These are phyloP conservation scores for Blastobotrys apis DNA, from an alignment of 1,139 yeast genomes.

Conservation along the genomic window DNA sequence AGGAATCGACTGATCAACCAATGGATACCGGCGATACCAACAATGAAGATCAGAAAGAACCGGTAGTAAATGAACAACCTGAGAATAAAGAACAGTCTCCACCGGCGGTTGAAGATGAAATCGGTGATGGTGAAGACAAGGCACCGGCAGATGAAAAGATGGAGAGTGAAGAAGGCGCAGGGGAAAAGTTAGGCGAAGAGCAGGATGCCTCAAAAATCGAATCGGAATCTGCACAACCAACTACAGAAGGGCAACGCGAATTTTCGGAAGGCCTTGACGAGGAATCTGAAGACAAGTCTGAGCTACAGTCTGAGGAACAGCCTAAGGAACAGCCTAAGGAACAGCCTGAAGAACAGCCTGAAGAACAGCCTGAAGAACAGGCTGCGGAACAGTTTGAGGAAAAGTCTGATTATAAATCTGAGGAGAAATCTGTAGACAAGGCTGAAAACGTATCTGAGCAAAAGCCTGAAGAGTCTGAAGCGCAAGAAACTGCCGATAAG, in stretches of 20 bases:
- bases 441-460: neutral
- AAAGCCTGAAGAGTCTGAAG: neutral
- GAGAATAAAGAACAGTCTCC: neutral
- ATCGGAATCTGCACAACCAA: no score
- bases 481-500: neutral
- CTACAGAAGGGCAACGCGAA: no score
- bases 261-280: no score
- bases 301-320: neutral
- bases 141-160: neutral
- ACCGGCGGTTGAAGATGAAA: neutral
- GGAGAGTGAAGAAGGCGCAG: neutral
- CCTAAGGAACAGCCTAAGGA: neutral
- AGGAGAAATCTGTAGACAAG: neutral
- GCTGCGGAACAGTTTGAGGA: no score
- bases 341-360: neutral
- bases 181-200: neutral
- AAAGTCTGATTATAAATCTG: neutral
- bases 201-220: no score
- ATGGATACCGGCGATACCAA: no score
- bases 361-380: neutral
- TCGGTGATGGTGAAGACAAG: neutral
- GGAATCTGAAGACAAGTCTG: neutral
- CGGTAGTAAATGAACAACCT: neutral
- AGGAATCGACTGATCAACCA: no score
- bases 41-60: neutral